Base-by-base conservation (phyloP, 306 rosid genomes). In the Benincasa hispida region DNA sequence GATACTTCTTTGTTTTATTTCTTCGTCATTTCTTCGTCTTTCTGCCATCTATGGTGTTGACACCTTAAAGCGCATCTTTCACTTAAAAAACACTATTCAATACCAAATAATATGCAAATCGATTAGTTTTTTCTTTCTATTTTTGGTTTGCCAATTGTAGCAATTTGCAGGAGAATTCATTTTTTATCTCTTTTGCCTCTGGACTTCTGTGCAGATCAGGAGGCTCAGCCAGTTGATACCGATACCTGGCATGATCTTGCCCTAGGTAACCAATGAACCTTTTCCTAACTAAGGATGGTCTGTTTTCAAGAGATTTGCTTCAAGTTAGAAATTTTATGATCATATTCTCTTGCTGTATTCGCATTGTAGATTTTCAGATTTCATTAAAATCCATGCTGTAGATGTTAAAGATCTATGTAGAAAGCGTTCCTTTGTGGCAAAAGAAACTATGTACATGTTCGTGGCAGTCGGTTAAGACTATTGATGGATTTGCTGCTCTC, bases 241-340 rank as follows among this genome's bases (percentile, higher is more conserved):
- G 89, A 86, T 63, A 42, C 54, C 5, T 87, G 90, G 90, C 86
- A 87, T 76, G 90, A 87, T 80, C 86, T 86, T 81, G 87, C 87
- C 21, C 61, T 81, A 37, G 83, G 82, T 58, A 58, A 78, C 62
- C 82, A 65, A 61, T 86, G 81, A 74, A 28, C 60, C 77, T 56
- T 24, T 53, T 34, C 53, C 28, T 66, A 22, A n/a, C 14, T 21
- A 21, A 37, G 30, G 18, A 9, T 37, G 4, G 53, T 39, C 27
- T 21, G 51, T 66, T 66, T 35, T 4, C 73, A 37, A 66, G 73
- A 19, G 10, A 66, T 21, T 66, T 37, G 30, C 42, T 34, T 62
- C 45, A 18, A 34, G 18, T 62, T 62, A 35, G 12, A 62, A 30
- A 18, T 62, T 34, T 32, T 30, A 34, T 32, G 17, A 15, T 32